Conservation (phyloP, 305 asterid species). For the Fraxinus nigra region DNA sequence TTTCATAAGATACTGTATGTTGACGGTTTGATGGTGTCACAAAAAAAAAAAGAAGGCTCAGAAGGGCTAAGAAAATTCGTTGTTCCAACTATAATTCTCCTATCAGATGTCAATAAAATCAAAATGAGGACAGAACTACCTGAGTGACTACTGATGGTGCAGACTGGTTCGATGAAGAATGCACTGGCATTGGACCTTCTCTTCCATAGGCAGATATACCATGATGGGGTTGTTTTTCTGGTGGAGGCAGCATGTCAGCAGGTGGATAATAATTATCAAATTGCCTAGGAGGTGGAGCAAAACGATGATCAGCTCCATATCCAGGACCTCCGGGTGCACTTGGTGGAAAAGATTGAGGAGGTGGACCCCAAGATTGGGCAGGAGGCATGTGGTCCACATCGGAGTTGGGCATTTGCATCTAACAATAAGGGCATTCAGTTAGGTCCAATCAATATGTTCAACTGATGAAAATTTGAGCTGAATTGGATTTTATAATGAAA, state of each 20-base stretch:
- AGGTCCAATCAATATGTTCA: conserved; percentile 15
- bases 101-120: not conserved
- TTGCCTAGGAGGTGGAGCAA: conserved; percentile 78
- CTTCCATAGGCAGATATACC: conserved; percentile 92
- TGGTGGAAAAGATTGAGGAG: conserved; percentile 71
- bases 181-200: conserved; percentile 65
- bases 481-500: conserved; percentile 17
- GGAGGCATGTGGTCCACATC: conserved; percentile 78
- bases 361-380: conserved; percentile 82
- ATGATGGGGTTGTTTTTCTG: conserved; percentile 80
- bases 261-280: conserved; percentile 71
- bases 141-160: conserved; percentile 76
- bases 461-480: not conserved
- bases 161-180: conserved; percentile 62
- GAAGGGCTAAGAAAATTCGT: not conserved
- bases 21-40: not conserved
- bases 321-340: conserved; percentile 58
- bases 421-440: conserved; percentile 23
- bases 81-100: not conserved
- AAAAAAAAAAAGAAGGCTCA: not conserved
- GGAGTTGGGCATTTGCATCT: conserved; percentile 79
- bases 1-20: not conserved
- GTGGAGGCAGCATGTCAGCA: conserved; percentile 62
- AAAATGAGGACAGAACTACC: conserved; percentile 40
- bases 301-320: conserved; percentile 69